Percentiles rank a stretch among this genome's conserved stretches.
Conservation (phyloP, 768 basidiomycete species). For the Suillus hirtellus region DNA sequence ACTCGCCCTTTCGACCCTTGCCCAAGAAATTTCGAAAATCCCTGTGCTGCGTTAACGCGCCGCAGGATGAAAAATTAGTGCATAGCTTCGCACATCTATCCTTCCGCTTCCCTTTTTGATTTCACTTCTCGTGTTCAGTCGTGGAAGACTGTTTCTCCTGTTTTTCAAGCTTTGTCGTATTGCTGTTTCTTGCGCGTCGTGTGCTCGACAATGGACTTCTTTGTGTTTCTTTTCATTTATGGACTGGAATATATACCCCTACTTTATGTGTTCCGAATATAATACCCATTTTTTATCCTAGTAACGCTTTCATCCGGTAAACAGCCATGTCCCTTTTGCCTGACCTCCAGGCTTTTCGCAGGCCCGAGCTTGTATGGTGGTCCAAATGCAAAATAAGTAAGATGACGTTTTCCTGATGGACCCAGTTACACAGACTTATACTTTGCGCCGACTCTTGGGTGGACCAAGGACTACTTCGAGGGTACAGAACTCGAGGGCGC, state of each 20-base stretch:
- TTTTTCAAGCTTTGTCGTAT: constrained; percentile 3
- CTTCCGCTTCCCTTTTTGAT: background rate
- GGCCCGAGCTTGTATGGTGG: too few relatives aligned
- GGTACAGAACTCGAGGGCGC: too few relatives aligned
- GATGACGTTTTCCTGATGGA: too few relatives aligned
- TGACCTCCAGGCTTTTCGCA: too few relatives aligned
- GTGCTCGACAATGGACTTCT: background rate
- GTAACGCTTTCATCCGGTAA: background rate
- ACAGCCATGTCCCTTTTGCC: background rate
- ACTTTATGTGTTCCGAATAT: background rate
- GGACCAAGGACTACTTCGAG: too few relatives aligned
- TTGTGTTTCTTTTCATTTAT: background rate
- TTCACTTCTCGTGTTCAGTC: background rate
- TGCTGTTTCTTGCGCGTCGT: background rate
- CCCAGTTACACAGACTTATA: too few relatives aligned
- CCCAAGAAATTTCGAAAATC: background rate
- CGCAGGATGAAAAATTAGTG: constrained; percentile 6
- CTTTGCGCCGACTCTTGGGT: too few relatives aligned
- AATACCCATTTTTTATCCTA: background rate
- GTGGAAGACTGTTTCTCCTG: constrained; percentile 6
- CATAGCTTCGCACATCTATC: constrained; percentile 2
- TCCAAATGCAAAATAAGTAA: too few relatives aligned
- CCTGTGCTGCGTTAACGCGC: constrained; percentile 6
- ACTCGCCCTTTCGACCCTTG: constrained; percentile 2
- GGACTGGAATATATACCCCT: background rate